Conservation (phyloP, 2,329 filamentous ascomycete genomes). For the Seiridium cupressi region DNA sequence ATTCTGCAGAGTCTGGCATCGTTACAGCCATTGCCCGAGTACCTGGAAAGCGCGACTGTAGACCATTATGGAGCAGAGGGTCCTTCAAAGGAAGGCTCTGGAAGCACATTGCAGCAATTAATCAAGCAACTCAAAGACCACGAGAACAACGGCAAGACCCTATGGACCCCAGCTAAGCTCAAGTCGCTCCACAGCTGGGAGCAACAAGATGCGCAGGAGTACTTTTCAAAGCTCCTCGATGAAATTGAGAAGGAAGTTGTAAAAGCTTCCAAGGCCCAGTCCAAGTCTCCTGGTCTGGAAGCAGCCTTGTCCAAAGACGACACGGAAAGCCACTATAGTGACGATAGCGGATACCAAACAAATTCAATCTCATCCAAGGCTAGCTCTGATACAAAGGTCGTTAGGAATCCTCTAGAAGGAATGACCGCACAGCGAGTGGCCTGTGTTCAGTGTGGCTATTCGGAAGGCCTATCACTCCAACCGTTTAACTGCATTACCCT, state of each 20-base stretch:
- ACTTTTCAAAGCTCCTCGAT: conserved; percentile 86
- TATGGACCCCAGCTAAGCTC: conserved; percentile 79
- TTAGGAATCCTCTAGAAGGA: conserved; percentile 81
- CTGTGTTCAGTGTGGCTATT: conserved; percentile 81
- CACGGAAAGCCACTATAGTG: conserved; percentile 46
- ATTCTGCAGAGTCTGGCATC: conserved; percentile 83
- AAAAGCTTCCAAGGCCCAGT: conserved; percentile 38
- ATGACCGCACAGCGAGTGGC: conserved; percentile 84
- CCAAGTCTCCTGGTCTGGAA: conserved; percentile 38
- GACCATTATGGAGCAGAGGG: conserved; percentile 19
- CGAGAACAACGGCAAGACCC: conserved; percentile 68
- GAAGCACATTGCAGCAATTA: conserved; percentile 58
- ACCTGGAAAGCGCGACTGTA: conserved; percentile 51
- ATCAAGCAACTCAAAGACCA: conserved; percentile 69
- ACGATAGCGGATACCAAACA: conserved; percentile 58
- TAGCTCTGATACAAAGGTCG: conserved; percentile 31
- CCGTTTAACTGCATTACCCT: conserved; percentile 94
- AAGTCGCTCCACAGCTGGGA: conserved; percentile 95
- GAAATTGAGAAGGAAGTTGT: conserved; percentile 77
- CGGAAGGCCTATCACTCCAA: conserved; percentile 84
- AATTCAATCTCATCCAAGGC: conserved; percentile 34
- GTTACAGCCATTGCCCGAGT: conserved; percentile 65
- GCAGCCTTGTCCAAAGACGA: conserved; percentile 35
- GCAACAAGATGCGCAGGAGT: conserved; percentile 97
- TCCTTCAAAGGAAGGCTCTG: conserved; percentile 32